Base-by-base conservation (phyloP, 352 stramenopile species). In the Phytophthora pistaciae region DNA sequence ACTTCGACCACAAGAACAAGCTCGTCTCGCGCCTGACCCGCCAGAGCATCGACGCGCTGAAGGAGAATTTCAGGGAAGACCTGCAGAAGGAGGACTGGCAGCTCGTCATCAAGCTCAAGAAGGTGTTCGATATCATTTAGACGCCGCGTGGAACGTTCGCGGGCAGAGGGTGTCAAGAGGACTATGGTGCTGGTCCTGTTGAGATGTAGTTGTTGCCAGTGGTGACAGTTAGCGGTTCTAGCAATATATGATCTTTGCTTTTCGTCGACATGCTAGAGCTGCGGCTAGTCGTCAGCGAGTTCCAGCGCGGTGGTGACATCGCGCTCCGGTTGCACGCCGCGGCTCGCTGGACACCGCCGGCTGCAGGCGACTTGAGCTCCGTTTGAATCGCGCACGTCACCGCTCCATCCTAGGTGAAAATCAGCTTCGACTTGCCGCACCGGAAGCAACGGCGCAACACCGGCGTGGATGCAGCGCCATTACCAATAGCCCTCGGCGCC, bases 31-130 rank as follows among this genome's bases (percentile, higher is more conserved):
- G 89, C 21, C 68, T 98, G 58, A 88, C 88, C 23, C 92, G 98
- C 64, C 85, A 92, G 54, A 99, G 95, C 31, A 99, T 99, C 78
- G 97, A 99, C 81, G 94, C 97, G 38, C 84, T 99, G 23, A 99
- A 99, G 81, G 92, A 96, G 50, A 97, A 99, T 85, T 99, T 99
- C 94, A 97, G 98, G 75, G 96, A 99, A 65, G 97, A 99, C 74
- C 78, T 99, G 36, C 96, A 98, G 75, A 99, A 98, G 76, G 96
- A 99, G 69, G 97, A 99, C 84, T 99, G 97, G 96, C 91, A 96
- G 71, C 89, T 99, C 42, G 97, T 99, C 56, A 97, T 99, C 61
- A 99, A 99, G 83, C 94, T 99, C 67, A 99, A 99, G 84, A 99
- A 99, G 86, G 93, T 99, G 54, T 99, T 99, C 75, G 92, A 97